Evolutionary conservation across 495 filamentous ascomycete genomes (phyloP).

Genomic region (Aspergillus panamensis): DNA sequence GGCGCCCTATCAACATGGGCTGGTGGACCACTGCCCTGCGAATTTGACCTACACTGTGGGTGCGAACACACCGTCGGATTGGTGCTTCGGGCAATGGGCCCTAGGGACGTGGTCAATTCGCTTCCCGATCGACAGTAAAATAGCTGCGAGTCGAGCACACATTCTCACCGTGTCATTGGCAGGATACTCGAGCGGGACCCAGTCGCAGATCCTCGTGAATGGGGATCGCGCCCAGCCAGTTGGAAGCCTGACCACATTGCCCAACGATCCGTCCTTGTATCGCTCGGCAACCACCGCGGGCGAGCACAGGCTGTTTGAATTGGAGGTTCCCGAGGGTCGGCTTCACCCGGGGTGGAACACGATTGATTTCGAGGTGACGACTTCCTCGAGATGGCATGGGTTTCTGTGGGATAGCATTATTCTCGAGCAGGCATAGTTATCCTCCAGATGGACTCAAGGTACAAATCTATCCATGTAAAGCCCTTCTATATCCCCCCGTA

Average conservation of each 20-base stretch:
- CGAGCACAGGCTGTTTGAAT: conserved; percentile 35
- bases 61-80: conserved; percentile 24
- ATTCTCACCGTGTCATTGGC: conserved; percentile 29
- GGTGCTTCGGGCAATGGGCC: conserved; percentile 38
- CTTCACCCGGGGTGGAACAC: not conserved
- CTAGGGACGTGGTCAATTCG: conserved; percentile 34
- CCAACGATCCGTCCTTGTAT: conserved; percentile 31
- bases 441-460: too few relatives aligned
- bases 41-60: conserved; percentile 35
- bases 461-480: too few relatives aligned
- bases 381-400: not conserved
- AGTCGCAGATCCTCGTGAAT: conserved; percentile 23
- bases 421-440: not conserved
- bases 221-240: conserved; percentile 14
- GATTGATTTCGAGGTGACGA: not conserved
- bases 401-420: not conserved
- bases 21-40: conserved; percentile 31
- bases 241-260: conserved; percentile 17
- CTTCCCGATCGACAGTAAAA: conserved; percentile 19
- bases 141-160: not conserved
- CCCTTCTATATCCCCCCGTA: too few relatives aligned
- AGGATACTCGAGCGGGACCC: conserved; percentile 27
- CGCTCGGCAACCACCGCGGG: conserved; percentile 32
- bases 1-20: conserved; percentile 31
- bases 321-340: conserved; percentile 17